Evolutionary conservation across 1,284 basidiomycete genomes (phyloP), one percentile per base, ranked within the genome.

Genomic region (Leucoagaricus sp.): DNA sequence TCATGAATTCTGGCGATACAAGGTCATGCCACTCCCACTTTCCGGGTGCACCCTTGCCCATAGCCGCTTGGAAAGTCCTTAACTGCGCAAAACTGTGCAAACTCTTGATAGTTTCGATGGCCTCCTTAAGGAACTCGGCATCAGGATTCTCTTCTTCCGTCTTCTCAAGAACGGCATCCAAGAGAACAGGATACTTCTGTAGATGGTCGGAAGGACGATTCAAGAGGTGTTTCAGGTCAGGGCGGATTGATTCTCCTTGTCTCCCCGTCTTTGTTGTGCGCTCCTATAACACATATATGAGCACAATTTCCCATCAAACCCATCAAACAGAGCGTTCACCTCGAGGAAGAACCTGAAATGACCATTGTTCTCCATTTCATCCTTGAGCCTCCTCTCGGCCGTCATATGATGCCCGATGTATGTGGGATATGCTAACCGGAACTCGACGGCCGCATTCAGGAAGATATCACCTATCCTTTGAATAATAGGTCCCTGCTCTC

Each of bases 1-100:
- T 81, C 54, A 85, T 75, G n/a, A 87, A 69, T 40, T 94, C 89
- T 28, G 81, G 75, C 1, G 89, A 75, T 2, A 97, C 92, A 7
- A 97, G 75, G 65, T 96, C 89, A 60, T 90, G 84, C 96, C 96
- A 99, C 57, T 94, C 88, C 74, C 90, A 85, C 67, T 90, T 91
- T 8, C 79, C 82, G 2, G 85, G 86, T 19, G 77, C 76, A 1
- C 92, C 93, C 61, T 85, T 83, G 3, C 91, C 85, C 87, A 93
- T 93, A 2, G 91, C 89, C 23, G 83, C 80, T 68, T 96, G 94
- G 82, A 93, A 96, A 3, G 93, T 91, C 65, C 87, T 83, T 33
- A 96, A 73, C 69, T 93, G 90, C 1, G 90, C 86, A 6, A 90
- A 80, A 15, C 80, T 80, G 60, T 92, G 89, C 54, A 95, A 70